A percentile compares a stretch with the other conserved stretches of the same genome.
These are phyloP conservation scores for Ambrosia trifida DNA, from an alignment of 129 eudicot genomes.

Conservation along the genomic window DNA sequence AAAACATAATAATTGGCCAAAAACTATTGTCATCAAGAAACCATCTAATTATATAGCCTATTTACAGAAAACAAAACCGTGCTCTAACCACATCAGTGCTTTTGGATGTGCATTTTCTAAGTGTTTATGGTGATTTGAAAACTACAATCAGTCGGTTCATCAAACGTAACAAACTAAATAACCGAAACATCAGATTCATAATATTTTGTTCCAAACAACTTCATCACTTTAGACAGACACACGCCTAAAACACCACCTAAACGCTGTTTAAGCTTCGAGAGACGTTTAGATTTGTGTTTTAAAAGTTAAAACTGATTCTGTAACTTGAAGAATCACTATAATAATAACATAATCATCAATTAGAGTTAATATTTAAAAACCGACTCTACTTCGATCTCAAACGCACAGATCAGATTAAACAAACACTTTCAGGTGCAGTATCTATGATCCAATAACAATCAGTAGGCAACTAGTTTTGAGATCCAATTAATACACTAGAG, in stretches of 20 bases:
- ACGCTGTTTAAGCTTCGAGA: background rate
- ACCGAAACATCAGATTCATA: background rate
- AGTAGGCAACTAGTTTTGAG: conserved; percentile 6
- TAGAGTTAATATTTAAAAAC: background rate
- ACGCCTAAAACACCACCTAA: background rate
- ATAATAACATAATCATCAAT: background rate
- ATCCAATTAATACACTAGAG: background rate
- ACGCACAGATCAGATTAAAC: conserved; percentile 8
- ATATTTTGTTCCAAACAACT: background rate
- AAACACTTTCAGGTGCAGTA: conserved; percentile 5
- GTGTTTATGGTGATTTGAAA: background rate
- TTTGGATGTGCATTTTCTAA: background rate
- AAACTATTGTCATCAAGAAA: background rate
- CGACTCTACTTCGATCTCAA: background rate
- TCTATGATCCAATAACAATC: background rate
- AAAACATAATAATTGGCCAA: conserved; percentile 15
- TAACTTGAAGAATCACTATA: background rate
- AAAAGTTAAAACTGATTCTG: too few relatives aligned
- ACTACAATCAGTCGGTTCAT: background rate
- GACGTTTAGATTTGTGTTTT: background rate
- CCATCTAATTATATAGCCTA: background rate
- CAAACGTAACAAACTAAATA: background rate
- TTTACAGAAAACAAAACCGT: background rate
- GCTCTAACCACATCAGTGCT: background rate
- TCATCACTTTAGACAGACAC: background rate